Evolutionary conservation across 2,329 filamentous ascomycete species (phyloP), one percentile per base, ranked within the genome.

Genomic region (Aspergillus sp.): DNA sequence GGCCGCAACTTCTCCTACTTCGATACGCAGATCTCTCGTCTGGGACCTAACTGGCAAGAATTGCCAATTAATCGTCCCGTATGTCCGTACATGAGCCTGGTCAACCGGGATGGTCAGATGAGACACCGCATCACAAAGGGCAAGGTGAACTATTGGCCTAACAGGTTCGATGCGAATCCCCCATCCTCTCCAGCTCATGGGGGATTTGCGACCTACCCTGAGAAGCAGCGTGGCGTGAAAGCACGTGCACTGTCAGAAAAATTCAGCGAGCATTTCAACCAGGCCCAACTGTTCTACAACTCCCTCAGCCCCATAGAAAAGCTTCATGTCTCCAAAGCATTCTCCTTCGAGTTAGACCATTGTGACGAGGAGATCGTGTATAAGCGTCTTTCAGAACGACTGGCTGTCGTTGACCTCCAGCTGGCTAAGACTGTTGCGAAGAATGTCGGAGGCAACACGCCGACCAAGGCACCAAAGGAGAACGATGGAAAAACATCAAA

Each of bases 331-430:
- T 66, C 71, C 11, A 75, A 77, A 55, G 75, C 73, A 2, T 75
- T 75, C 62, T 72, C 70, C 15, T 77, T 77, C 50, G 75, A 78
- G 48, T 67, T 78, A 2, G 75, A 75, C 54, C 73, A 77, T 62
- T 94, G 91, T 71, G 90, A 93, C 17, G 91, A 94, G 48, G 84
- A 87, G 0, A 73, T 90, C n/a, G 90, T 94, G 0, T 94, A 92
- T 74, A 84, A 88, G 66, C 85, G 88, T 41, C 84, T 93, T 75
- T 84, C 84, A 1, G 78, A 87, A 64, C 85, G 90, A 2, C 80
- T 95, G 0, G 81, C 85, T 1, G 87, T 91, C 10, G 90, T 94
- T 55, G 88, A 92, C 58, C 77, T 91, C 0, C 80, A 79, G 0
- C 84, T 95, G 0, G 89, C 91, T 0, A 83, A 89, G 71, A 78